phyloP scores from a whole-genome alignment of 192 early-diverging fungal genomes.

The Backusella australiensis region DNA sequence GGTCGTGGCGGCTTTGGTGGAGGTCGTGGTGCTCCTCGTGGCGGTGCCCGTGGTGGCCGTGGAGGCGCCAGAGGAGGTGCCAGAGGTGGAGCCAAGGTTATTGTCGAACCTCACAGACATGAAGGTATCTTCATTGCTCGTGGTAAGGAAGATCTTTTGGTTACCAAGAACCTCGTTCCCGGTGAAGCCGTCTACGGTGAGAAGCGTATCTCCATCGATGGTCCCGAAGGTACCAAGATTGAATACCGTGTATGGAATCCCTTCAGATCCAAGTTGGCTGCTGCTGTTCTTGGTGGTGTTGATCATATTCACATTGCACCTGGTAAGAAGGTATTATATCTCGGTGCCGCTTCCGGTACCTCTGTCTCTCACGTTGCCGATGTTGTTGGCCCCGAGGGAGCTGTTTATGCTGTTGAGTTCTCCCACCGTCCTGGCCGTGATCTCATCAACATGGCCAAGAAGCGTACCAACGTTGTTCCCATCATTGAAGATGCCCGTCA shows the following conservation, averaged over 20 bases:
- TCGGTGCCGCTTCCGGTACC: slow-evolving; percentile 94
- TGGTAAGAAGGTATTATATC: slow-evolving; percentile 96
- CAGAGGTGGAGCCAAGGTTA: slow-evolving; percentile 87
- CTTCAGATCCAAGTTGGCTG: slow-evolving; percentile 98
- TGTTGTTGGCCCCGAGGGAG: slow-evolving; percentile 92
- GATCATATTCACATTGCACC: slow-evolving; percentile 95
- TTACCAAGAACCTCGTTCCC: slow-evolving; percentile 98
- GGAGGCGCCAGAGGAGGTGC: slow-evolving; percentile 69
- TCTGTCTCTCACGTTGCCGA: slow-evolving; percentile 97
- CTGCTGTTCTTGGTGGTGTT: slow-evolving; percentile 94
- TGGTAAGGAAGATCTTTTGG: slow-evolving; percentile 97
- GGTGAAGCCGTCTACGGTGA: slow-evolving; percentile 98
- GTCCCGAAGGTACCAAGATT: slow-evolving; percentile 90
- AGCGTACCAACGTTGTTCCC: slow-evolving; percentile 98
- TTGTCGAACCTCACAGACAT: slow-evolving; percentile 97
- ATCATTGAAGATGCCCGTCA: slow-evolving; percentile 99
- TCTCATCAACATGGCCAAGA: slow-evolving; percentile 99
- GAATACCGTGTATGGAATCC: slow-evolving; percentile 99
- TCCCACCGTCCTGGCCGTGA: no score
- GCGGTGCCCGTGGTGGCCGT: slow-evolving; percentile 40
- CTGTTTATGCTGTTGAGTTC: slow-evolving; percentile 81
- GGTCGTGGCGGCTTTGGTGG: slow-evolving; percentile 57
- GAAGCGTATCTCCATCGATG: slow-evolving; percentile 96
- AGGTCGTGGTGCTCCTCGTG: slow-evolving; percentile 47
- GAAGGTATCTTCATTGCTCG: slow-evolving; percentile 94